phyloP scores from a whole-genome alignment of 2,329 filamentous ascomycete genomes.

The Rutstroemia sydowiana region DNA sequence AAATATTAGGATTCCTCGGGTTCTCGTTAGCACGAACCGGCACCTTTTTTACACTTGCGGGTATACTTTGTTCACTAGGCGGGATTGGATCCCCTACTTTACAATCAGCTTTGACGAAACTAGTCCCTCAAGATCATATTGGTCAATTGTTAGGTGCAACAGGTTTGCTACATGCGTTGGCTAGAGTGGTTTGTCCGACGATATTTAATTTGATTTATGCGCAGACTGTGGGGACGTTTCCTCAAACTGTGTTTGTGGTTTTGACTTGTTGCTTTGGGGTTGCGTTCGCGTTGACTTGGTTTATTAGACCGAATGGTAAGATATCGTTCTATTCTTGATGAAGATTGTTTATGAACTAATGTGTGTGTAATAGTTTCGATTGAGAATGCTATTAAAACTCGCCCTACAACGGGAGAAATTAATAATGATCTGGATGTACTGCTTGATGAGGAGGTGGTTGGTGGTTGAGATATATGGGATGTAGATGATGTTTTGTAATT shows the following conservation, averaged over 20 bases:
- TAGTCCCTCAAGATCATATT: conserved; percentile 73
- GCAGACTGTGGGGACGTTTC: conserved; percentile 67
- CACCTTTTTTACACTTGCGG: conserved; percentile 61
- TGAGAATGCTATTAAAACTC: conserved; percentile 7
- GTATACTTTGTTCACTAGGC: conserved; percentile 67
- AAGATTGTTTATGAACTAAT: too few relatives aligned
- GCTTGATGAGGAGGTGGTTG: conserved; percentile 17
- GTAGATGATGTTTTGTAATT: background rate
- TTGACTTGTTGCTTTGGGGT: conserved; percentile 59
- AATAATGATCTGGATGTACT: conserved; percentile 13
- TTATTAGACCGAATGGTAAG: conserved; percentile 69
- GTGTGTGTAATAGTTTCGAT: conserved; percentile 16
- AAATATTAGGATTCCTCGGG: conserved; percentile 67
- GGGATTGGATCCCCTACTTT: conserved; percentile 81
- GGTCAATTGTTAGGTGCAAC: conserved; percentile 85
- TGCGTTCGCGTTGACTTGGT: conserved; percentile 59
- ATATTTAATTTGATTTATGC: conserved; percentile 84
- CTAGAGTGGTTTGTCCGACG: conserved; percentile 70
- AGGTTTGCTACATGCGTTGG: conserved; percentile 76
- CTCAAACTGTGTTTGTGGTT: conserved; percentile 77
- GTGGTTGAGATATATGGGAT: conserved; percentile 1
- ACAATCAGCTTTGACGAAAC: conserved; percentile 81
- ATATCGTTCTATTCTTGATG: conserved; percentile 18
- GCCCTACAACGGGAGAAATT: background rate
- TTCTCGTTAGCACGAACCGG: conserved; percentile 61